phyloP scores from a whole-genome alignment of 208 protist genomes.

The Angomonas deanei region DNA sequence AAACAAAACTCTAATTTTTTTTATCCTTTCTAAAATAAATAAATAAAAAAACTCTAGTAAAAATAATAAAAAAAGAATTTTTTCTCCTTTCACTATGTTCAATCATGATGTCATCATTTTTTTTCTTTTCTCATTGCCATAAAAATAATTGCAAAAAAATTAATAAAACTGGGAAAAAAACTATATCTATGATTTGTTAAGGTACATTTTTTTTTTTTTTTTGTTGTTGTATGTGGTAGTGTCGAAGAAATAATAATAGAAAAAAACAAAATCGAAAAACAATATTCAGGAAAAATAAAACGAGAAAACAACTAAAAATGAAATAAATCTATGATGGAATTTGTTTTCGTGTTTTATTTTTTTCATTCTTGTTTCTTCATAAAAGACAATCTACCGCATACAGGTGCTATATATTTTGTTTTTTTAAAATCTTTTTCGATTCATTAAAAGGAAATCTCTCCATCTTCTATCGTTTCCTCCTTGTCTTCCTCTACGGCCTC shows the following conservation, averaged over 20 bases:
- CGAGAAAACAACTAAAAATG: not conserved
- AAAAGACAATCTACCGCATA: no score
- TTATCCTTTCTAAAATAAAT: not conserved
- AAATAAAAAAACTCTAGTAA: not conserved
- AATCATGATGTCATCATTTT: no score
- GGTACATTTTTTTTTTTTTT: not conserved
- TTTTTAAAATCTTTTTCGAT: not conserved
- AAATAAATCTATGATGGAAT: conserved; percentile 13
- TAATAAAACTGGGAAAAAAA: not conserved
- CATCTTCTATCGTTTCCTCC: not conserved
- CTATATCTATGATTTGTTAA: not conserved
- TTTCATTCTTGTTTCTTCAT: no score
- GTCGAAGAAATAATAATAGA: no score
- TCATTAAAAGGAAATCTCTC: no score
- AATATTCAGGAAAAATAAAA: no score
- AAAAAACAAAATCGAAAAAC: no score
- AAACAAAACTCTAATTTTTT: no score
- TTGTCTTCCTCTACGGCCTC: not conserved
- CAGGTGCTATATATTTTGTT: no score
- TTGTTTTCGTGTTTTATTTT: not conserved
- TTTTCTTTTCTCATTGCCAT: no score
- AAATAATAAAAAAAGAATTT: conserved; percentile 10
- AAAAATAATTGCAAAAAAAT: no score
- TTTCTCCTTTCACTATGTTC: no score
- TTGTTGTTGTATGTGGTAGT: conserved; percentile 1